Conservation (phyloP, 1,284 basidiomycete species). For the Retiboletus flavoniger region DNA sequence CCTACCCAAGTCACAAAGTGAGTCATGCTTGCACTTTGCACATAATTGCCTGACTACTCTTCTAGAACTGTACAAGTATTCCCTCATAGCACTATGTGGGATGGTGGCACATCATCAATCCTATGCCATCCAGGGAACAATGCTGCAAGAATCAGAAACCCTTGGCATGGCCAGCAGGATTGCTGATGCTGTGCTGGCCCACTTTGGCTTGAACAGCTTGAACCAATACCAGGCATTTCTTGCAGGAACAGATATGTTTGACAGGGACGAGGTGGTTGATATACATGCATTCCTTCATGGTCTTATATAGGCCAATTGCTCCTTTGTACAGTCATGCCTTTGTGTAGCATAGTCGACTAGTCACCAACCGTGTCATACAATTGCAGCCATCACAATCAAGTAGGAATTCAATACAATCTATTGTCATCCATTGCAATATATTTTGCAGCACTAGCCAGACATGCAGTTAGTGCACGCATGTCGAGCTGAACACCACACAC, state of each 20-base stretch:
- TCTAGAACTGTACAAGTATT: background rate
- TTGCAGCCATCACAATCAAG: too few relatives aligned
- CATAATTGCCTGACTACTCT: background rate
- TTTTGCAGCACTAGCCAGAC: too few relatives aligned
- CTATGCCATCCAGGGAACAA: background rate
- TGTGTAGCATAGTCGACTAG: too few relatives aligned
- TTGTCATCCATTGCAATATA: too few relatives aligned
- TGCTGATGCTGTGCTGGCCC: background rate
- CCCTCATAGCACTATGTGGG: background rate
- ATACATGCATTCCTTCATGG: background rate
- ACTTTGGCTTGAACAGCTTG: background rate
- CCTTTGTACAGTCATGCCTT: too few relatives aligned
- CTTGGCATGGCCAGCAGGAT: background rate
- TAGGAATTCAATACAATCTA: too few relatives aligned
- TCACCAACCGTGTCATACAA: too few relatives aligned
- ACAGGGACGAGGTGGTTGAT: background rate
- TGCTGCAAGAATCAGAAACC: background rate
- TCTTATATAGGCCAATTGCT: too few relatives aligned
- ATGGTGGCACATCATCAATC: background rate
- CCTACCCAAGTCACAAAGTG: background rate
- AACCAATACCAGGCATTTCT: background rate
- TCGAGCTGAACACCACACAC: too few relatives aligned
- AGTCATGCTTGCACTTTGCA: background rate
- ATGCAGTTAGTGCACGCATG: too few relatives aligned
- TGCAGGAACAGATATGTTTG: background rate